A percentile compares a stretch with the other conserved stretches of the same genome.
phyloP scores from a whole-genome alignment of 192 early-diverging fungal species.

The Spinellus fusiger region DNA sequence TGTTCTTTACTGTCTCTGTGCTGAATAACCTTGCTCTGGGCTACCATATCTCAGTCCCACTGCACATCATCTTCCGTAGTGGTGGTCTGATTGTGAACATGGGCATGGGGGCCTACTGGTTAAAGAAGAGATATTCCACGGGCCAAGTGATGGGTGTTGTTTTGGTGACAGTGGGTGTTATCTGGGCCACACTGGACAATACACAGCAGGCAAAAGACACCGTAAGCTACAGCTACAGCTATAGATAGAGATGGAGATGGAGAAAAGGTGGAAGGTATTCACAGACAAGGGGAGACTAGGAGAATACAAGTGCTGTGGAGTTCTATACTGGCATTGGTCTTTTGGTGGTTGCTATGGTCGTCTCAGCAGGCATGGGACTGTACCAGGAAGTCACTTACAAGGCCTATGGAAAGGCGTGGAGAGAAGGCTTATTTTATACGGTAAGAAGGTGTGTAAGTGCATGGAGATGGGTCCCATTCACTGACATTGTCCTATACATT shows the following conservation, averaged over 20 bases:
- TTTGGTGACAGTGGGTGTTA: constrained; percentile 73
- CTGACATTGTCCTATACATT: not conserved
- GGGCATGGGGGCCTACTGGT: constrained; percentile 60
- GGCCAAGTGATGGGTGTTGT: constrained; percentile 55
- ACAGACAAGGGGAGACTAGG: no score
- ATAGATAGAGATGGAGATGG: not conserved
- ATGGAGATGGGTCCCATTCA: not conserved
- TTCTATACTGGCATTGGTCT: constrained; percentile 54
- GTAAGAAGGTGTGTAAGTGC: constrained; percentile 22
- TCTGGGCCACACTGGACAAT: constrained; percentile 56
- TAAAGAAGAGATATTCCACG: constrained; percentile 53
- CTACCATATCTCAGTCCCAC: constrained; percentile 75
- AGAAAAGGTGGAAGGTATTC: not conserved
- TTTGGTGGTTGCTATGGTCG: constrained; percentile 62
- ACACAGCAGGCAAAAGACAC: not conserved
- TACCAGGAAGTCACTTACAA: constrained; percentile 77
- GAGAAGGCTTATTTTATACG: constrained; percentile 85
- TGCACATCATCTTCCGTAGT: constrained; percentile 89
- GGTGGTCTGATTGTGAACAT: constrained; percentile 81
- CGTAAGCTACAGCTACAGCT: not conserved
- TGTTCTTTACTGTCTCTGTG: constrained; percentile 75
- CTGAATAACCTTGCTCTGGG: constrained; percentile 81
- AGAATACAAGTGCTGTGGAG: constrained; percentile 21
- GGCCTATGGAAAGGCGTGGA: constrained; percentile 77
- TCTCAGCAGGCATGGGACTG: constrained; percentile 77